These are phyloP conservation scores for Spathaspora passalidarum DNA, from an alignment of 805 yeast species.

Conservation along the genomic window DNA sequence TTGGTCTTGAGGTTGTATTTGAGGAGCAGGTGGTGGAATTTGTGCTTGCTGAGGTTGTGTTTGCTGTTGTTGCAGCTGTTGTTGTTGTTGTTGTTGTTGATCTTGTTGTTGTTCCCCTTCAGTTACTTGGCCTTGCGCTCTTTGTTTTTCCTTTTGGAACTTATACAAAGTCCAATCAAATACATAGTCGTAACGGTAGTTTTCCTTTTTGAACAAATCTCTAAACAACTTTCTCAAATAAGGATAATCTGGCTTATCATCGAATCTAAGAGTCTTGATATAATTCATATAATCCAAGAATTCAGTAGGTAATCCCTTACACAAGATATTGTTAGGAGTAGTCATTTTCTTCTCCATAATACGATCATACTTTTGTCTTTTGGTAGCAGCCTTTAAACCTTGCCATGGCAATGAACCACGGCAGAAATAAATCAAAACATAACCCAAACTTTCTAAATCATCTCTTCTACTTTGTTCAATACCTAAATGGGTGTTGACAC, in stretches of 20 bases:
- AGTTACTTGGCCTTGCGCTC: conserved; percentile 36
- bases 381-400: conserved; percentile 94
- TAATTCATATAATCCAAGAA: conserved; percentile 85
- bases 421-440: conserved; percentile 90
- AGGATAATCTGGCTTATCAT: conserved; percentile 93
- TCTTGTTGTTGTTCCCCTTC: conserved; percentile 21
- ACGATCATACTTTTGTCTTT: conserved; percentile 94
- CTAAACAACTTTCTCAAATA: conserved; percentile 86
- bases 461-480: conserved; percentile 96
- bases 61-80: conserved; percentile 12
- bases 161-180: conserved; percentile 96
- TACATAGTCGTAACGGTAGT: conserved; percentile 87
- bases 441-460: conserved; percentile 92
- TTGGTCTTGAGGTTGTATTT: conserved; percentile 12
- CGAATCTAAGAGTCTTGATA: conserved; percentile 86
- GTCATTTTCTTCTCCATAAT: conserved; percentile 94
- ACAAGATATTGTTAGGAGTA: conserved; percentile 79
- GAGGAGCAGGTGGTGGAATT: conserved; percentile 20
- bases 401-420: conserved; percentile 98
- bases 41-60: conserved; percentile 15
- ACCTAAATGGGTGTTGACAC: conserved; percentile 93
- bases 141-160: conserved; percentile 59
- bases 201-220: conserved; percentile 83
- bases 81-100: conserved; percentile 12
- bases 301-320: conserved; percentile 90